Evolutionary conservation across 495 filamentous ascomycete genomes (phyloP), one percentile per base, ranked within the genome.

Genomic region (Sphaerosporella brunnea): DNA sequence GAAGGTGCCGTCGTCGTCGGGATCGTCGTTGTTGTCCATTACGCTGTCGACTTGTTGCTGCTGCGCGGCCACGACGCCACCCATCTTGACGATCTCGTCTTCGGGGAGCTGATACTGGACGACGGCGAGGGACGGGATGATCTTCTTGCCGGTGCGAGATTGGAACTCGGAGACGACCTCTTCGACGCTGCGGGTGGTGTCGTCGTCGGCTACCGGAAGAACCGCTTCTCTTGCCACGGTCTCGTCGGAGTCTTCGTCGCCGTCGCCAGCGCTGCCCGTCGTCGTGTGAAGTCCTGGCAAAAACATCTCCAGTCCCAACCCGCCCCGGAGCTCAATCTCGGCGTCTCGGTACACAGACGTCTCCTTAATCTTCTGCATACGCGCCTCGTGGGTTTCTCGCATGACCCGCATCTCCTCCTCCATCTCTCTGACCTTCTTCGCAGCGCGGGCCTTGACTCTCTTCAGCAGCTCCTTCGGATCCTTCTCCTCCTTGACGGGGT

Each of bases 201-300:
- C 94, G 82, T 46, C 93, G 72, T 66, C 93, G 82, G 49, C 83
- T 87, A 63, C 88, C 79, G 61, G 84, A 88, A 52, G 88, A 72
- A 75, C 86, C 93, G 73, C 92, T 84, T 58, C 82, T 73, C 50
- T 8, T 51, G 47, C 15, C 25, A 20, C 16, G 15, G 42, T 2
- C 20, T 24, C 28, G 15, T 20, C 23, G 50, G 39, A 19, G 36
- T 53, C 19, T 26, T 44, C 34, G 36, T 10, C 40, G 11, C 24
- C 18, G 40, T 21, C 38, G 8, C 19, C 38, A 23, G 37, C 8
- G n/a, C 30, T 25, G 20, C 23, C 41, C 30, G 36, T 28, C 11
- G 49, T 34, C 15, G 15, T 13, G 38, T 15, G 26, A 15, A 24
- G 36, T 21, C 9, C 41, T 48, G 35, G 20, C 8, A 34, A 9